phyloP scores from a whole-genome alignment of 371 early-diverging fungal genomes.

The Lichtheimia corymbifera region DNA sequence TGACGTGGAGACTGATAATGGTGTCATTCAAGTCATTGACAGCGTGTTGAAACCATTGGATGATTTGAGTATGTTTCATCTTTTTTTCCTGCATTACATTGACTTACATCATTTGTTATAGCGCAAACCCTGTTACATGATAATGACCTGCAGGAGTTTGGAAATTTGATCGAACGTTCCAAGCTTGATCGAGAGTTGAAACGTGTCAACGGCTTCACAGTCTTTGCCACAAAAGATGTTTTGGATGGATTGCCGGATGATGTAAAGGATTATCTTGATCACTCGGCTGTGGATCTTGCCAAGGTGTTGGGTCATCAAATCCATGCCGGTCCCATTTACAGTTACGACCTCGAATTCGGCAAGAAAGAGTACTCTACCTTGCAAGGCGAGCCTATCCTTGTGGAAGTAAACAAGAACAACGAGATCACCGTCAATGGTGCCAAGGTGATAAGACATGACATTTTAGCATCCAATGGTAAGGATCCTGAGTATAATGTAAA shows the following conservation, averaged over 20 bases:
- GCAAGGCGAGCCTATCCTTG: constrained; percentile 31
- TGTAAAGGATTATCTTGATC: constrained; percentile 35
- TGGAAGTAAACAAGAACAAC: constrained; percentile 25
- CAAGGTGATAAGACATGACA: constrained; percentile 24
- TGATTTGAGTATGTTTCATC: constrained; percentile 29
- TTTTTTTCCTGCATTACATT: neutral
- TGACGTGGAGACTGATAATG: constrained; percentile 34
- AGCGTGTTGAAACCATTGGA: constrained; percentile 33
- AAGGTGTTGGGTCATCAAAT: constrained; percentile 42
- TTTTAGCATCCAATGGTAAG: constrained; percentile 45
- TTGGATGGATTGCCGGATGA: constrained; percentile 29
- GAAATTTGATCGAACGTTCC: constrained; percentile 24
- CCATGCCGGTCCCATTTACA: constrained; percentile 31
- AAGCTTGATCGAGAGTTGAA: constrained; percentile 26
- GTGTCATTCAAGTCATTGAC: constrained; percentile 41
- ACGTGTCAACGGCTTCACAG: constrained; percentile 39
- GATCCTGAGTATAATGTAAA: neutral
- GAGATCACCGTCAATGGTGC: constrained; percentile 32
- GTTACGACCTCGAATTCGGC: constrained; percentile 24
- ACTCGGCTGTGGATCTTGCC: constrained; percentile 33
- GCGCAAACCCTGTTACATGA: constrained; percentile 27
- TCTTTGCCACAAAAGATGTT: constrained; percentile 37
- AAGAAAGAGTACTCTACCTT: constrained; percentile 25
- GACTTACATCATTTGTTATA: neutral
- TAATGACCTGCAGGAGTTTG: constrained; percentile 25